Conservation (phyloP, 768 basidiomycete species). For the Pleurotus giganteus region DNA sequence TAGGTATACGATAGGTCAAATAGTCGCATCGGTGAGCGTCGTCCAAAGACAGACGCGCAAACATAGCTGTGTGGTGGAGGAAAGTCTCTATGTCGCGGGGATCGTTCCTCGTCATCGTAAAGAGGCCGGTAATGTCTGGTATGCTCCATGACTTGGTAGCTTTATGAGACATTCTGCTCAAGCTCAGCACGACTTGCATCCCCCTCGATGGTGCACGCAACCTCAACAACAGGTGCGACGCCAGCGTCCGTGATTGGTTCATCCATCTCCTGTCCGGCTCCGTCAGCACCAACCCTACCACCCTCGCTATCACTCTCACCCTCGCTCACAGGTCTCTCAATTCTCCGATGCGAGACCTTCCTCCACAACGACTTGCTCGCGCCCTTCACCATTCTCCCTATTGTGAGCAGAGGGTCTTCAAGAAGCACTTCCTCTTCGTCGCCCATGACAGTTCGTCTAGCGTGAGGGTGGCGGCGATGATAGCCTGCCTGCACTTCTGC, state of each 20-base stretch:
- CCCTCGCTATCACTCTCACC: constrained; percentile 11
- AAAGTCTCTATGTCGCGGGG: too few relatives aligned
- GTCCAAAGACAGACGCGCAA: too few relatives aligned
- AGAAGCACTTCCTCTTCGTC: constrained; percentile 24
- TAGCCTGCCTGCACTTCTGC: constrained; percentile 14
- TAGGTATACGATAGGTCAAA: too few relatives aligned
- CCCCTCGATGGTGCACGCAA: too few relatives aligned
- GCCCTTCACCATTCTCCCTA: constrained; percentile 53
- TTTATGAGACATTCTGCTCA: too few relatives aligned
- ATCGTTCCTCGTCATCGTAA: too few relatives aligned
- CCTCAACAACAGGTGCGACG: not conserved
- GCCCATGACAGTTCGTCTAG: constrained; percentile 16
- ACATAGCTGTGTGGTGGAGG: too few relatives aligned
- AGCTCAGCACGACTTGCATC: too few relatives aligned
- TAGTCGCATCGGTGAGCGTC: not conserved
- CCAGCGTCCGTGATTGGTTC: not conserved
- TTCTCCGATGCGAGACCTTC: constrained; percentile 40
- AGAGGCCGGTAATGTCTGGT: too few relatives aligned
- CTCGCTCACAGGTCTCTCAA: constrained; percentile 15
- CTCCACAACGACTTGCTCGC: constrained; percentile 51
- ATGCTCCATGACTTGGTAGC: too few relatives aligned
- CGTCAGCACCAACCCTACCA: constrained; percentile 6
- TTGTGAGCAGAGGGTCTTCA: constrained; percentile 46
- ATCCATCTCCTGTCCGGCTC: not conserved
- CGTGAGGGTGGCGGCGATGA: constrained; percentile 18